A percentile compares a stretch with the other conserved stretches of the same genome.
These are phyloP conservation scores for Rhizopogon salebrosus DNA, from an alignment of 768 basidiomycete genomes.

Conservation along the genomic window DNA sequence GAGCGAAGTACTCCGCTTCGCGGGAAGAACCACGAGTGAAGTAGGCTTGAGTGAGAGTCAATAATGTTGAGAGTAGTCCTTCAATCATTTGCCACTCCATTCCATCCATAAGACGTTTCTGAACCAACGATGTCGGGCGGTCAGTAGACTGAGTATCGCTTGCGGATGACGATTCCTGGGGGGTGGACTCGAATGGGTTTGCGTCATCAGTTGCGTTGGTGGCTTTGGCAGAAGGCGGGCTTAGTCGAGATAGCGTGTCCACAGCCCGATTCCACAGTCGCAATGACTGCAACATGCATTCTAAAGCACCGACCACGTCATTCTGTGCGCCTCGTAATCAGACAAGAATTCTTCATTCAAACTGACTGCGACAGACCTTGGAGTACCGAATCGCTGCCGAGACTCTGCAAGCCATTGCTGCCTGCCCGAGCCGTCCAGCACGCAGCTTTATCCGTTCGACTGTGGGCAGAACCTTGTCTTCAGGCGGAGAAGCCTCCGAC, in stretches of 20 bases:
- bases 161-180: neutral
- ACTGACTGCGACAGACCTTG: constrained; percentile 39
- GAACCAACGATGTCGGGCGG: constrained; percentile 13
- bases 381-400: constrained; percentile 66
- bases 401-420: constrained; percentile 67
- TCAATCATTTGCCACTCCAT: constrained; percentile 76
- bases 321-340: constrained; percentile 36
- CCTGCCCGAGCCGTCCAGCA: constrained; percentile 56
- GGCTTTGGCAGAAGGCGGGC: constrained; percentile 28
- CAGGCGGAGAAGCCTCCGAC: constrained; percentile 34
- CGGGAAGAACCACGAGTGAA: constrained; percentile 72
- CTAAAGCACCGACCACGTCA: constrained; percentile 51
- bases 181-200: constrained; percentile 57
- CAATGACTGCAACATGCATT: constrained; percentile 61
- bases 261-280: constrained; percentile 79
- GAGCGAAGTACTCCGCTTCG: constrained; percentile 80
- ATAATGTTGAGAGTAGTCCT: constrained; percentile 59
- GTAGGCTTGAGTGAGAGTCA: constrained; percentile 63
- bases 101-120: constrained; percentile 38
- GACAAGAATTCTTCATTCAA: neutral
- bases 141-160: constrained; percentile 37
- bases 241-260: constrained; percentile 59
- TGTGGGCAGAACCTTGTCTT: constrained; percentile 46
- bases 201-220: constrained; percentile 23
- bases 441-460: constrained; percentile 54